Conservation (phyloP, 495 filamentous ascomycete genomes). For the Neurospora sublineolata region DNA sequence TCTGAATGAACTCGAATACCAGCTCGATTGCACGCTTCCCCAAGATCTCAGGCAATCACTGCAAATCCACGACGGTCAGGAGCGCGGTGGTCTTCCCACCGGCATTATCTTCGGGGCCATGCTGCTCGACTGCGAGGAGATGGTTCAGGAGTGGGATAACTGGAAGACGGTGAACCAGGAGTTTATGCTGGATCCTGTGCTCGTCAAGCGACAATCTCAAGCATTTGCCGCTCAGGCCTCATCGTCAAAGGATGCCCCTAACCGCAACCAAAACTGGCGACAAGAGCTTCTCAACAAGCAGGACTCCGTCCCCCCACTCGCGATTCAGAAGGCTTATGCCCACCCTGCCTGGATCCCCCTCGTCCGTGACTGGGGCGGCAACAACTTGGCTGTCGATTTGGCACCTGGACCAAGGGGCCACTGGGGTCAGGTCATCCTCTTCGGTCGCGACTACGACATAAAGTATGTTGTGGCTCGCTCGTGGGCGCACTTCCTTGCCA, state of each 20-base stretch:
- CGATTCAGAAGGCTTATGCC: slow-evolving; percentile 86
- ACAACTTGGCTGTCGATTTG: slow-evolving; percentile 88
- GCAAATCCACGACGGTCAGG: slow-evolving; percentile 86
- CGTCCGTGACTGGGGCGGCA: slow-evolving; percentile 95
- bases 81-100: slow-evolving; percentile 81
- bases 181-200: slow-evolving; percentile 51
- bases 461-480: slow-evolving; percentile 93
- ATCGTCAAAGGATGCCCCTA: slow-evolving; percentile 27
- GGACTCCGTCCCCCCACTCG: slow-evolving; percentile 73
- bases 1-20: slow-evolving; percentile 92
- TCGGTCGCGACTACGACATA: slow-evolving; percentile 94
- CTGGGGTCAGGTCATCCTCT: slow-evolving; percentile 96
- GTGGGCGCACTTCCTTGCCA: slow-evolving; percentile 79
- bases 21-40: slow-evolving; percentile 87
- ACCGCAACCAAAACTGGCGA: slow-evolving; percentile 60
- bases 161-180: slow-evolving; percentile 90
- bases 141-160: slow-evolving; percentile 94
- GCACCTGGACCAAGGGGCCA: slow-evolving; percentile 80
- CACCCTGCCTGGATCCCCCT: slow-evolving; percentile 95
- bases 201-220: slow-evolving; percentile 18
- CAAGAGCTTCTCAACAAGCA: slow-evolving; percentile 77
- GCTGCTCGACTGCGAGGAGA: slow-evolving; percentile 96
- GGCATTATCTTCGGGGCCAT: slow-evolving; percentile 89
- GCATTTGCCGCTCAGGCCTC: slow-evolving; percentile 38
- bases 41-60: slow-evolving; percentile 89